phyloP scores from a whole-genome alignment of 108 stramenopile species.

The Poteriospumella lacustris region DNA sequence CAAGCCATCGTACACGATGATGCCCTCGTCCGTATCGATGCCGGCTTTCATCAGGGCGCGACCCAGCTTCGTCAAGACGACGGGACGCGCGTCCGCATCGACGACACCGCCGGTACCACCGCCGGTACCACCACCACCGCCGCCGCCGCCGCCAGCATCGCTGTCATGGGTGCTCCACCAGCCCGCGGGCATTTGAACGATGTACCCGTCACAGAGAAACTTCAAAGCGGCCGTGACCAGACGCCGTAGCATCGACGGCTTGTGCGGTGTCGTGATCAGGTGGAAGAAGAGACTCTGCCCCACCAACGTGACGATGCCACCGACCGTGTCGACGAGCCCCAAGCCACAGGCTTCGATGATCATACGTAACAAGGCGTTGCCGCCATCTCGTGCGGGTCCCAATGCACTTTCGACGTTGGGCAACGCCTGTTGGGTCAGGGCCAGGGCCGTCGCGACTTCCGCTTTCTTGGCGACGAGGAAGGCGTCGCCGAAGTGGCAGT shows the following conservation, averaged over 20 bases:
- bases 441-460: neutral
- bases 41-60: neutral
- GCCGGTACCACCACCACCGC: too few species aligned
- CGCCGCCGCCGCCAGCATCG: too few species aligned
- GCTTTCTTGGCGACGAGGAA: neutral
- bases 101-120: neutral
- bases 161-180: too few species aligned
- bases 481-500: neutral
- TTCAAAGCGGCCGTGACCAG: too few species aligned
- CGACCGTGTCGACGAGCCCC: neutral
- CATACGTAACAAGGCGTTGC: neutral
- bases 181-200: too few species aligned
- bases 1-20: neutral
- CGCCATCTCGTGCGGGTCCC: neutral
- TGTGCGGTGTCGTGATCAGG: too few species aligned
- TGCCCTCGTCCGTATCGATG: conserved; percentile 6
- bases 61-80: neutral
- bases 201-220: too few species aligned
- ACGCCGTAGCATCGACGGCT: too few species aligned
- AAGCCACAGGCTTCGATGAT: neutral
- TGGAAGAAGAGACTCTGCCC: neutral
- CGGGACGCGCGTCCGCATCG: neutral
- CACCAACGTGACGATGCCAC: neutral
- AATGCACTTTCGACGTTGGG: conserved; percentile 1
- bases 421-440: neutral